Evolutionary conservation across 345 rosid genomes (phyloP).

Genomic region (Boechera stricta): DNA sequence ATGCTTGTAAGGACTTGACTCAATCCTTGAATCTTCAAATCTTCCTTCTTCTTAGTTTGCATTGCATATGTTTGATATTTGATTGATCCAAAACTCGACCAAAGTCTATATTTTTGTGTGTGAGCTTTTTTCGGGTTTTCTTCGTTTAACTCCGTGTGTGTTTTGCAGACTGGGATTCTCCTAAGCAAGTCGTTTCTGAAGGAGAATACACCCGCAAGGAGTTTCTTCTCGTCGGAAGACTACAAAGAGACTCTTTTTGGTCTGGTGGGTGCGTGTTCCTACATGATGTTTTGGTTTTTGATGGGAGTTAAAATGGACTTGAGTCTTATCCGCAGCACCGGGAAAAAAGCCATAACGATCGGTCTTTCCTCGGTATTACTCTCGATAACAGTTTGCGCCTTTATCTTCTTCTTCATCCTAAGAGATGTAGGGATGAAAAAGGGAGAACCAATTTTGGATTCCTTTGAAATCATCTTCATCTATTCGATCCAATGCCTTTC

Average conservation of each 20-base stretch:
- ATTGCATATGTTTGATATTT: background rate
- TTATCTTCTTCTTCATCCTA: constrained; percentile 32
- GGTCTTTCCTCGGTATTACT: constrained; percentile 44
- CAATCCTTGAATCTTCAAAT: constrained; percentile 2
- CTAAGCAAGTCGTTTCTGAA: constrained; percentile 39
- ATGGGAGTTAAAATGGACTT: constrained; percentile 63
- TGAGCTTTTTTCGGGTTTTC: background rate
- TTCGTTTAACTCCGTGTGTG: background rate
- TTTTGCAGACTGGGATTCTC: constrained; percentile 42
- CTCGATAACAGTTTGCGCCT: constrained; percentile 42
- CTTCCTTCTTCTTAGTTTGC: background rate
- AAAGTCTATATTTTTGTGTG: background rate
- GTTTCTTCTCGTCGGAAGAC: constrained; percentile 29
- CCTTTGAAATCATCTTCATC: constrained; percentile 28
- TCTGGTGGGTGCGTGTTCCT: constrained; percentile 50
- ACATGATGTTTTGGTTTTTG: constrained; percentile 55
- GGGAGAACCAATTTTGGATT: constrained; percentile 11
- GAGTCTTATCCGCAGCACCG: constrained; percentile 35
- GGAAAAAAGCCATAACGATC: constrained; percentile 40
- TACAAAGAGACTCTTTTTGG: constrained; percentile 46
- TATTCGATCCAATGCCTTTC: constrained; percentile 44
- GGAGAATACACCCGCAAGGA: constrained; percentile 29
- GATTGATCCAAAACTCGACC: background rate
- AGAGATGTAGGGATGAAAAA: constrained; percentile 30
- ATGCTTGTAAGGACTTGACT: constrained; percentile 36